Percentiles rank a stretch among this genome's conserved stretches.
These are phyloP conservation scores for Ophiostoma pallidulum DNA, from an alignment of 2,329 filamentous ascomycete genomes.

Conservation along the genomic window DNA sequence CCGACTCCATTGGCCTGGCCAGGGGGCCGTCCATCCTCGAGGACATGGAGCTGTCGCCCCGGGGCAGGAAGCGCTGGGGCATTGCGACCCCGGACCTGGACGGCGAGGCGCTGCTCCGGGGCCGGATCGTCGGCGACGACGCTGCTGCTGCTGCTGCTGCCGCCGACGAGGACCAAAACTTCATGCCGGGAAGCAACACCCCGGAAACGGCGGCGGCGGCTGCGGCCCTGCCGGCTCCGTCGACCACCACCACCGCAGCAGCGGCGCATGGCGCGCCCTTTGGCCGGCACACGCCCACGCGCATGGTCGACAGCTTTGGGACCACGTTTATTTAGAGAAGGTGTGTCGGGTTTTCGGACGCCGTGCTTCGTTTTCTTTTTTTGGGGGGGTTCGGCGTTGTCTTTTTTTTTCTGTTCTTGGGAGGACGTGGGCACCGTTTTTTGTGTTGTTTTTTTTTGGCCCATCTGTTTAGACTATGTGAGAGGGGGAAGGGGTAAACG, in stretches of 20 bases:
- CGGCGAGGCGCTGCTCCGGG: background rate
- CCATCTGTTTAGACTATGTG: no score
- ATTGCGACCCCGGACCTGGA: conserved; percentile 1
- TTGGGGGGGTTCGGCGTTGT: background rate
- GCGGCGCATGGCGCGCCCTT: conserved; percentile 13
- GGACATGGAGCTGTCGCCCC: conserved; percentile 1
- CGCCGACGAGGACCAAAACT: no score
- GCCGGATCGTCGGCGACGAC: background rate
- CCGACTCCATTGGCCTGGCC: conserved; percentile 25
- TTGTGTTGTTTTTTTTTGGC: no score
- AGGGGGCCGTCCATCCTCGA: conserved; percentile 24
- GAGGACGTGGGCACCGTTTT: no score
- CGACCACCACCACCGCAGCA: conserved; percentile 5
- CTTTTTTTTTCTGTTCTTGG: no score
- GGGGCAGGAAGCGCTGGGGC: conserved; percentile 3
- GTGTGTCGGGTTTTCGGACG: no score
- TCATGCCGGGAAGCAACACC: no score
- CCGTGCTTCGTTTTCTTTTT: no score
- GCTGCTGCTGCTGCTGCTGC: background rate
- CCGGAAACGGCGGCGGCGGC: background rate
- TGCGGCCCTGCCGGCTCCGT: no score
- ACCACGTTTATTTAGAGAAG: conserved; percentile 24
- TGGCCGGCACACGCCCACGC: conserved; percentile 17
- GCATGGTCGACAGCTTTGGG: conserved; percentile 26
- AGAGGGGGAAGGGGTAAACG: no score